Percentiles rank a stretch among this genome's conserved stretches.
These are phyloP conservation scores for Macrolepiota dolichaula DNA, from an alignment of 768 basidiomycete genomes.

Conservation along the genomic window DNA sequence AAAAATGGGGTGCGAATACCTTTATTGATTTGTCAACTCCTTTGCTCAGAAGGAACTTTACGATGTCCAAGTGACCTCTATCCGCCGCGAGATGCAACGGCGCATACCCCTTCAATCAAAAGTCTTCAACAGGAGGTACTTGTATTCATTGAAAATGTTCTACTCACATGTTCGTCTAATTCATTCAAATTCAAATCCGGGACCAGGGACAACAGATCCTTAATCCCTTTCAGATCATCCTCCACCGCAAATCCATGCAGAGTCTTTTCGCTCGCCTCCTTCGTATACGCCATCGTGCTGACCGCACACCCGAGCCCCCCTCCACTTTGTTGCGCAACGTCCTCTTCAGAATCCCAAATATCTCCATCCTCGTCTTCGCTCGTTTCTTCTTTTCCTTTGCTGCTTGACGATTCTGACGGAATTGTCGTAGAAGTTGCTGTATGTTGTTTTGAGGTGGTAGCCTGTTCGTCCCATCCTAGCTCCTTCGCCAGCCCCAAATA, in stretches of 20 bases:
- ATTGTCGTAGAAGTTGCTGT: background rate
- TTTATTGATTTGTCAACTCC: conserved; percentile 66
- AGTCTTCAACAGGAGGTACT: conserved; percentile 2
- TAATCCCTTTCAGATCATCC: conserved; percentile 46
- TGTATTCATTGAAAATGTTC: background rate
- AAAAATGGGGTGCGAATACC: conserved; percentile 34
- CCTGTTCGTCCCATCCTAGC: conserved; percentile 60
- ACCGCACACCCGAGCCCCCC: conserved; percentile 60
- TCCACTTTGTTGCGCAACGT: conserved; percentile 24
- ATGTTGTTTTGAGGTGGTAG: conserved; percentile 2
- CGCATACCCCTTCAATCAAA: conserved; percentile 69
- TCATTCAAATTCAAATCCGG: conserved; percentile 51
- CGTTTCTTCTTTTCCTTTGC: conserved; percentile 8
- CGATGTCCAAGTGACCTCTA: conserved; percentile 60
- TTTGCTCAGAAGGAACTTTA: conserved; percentile 52
- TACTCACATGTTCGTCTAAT: conserved; percentile 71
- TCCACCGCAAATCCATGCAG: conserved; percentile 64
- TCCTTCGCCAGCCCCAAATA: conserved; percentile 68
- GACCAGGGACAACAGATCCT: conserved; percentile 37
- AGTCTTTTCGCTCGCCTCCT: conserved; percentile 31
- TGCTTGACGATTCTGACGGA: conserved; percentile 1
- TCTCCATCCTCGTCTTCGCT: conserved; percentile 24
- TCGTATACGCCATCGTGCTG: conserved; percentile 50
- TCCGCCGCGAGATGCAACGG: conserved; percentile 86
- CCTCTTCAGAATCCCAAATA: conserved; percentile 46